phyloP scores from a whole-genome alignment of 805 yeast genomes.

The Starmera quercuum region DNA sequence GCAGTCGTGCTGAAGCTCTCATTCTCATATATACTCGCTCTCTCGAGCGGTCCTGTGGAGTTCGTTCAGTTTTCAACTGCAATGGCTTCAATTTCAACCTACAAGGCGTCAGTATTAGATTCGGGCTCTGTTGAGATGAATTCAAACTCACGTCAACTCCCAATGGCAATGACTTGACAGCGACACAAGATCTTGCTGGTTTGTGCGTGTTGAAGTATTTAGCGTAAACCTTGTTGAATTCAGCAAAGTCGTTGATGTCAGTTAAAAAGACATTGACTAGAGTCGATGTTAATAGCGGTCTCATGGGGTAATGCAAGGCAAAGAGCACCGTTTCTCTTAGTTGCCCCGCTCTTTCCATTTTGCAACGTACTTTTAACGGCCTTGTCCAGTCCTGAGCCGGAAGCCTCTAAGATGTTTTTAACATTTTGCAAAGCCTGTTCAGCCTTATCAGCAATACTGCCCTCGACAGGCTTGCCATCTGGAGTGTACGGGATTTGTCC shows the following conservation, averaged over 20 bases:
- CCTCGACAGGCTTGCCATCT: conserved; percentile 72
- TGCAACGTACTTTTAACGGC: conserved; percentile 60
- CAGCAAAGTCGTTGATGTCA: conserved; percentile 81
- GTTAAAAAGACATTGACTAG: conserved; percentile 71
- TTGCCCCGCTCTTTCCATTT: no score
- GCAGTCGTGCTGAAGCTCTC: not conserved
- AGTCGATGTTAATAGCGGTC: conserved; percentile 6
- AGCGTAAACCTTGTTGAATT: conserved; percentile 79
- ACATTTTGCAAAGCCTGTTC: conserved; percentile 69
- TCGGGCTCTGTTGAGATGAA: not conserved
- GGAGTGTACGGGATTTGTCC: conserved; percentile 93
- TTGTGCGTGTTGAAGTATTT: conserved; percentile 68
- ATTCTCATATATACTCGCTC: no score
- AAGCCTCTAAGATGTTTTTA: conserved; percentile 67
- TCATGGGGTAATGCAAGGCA: not conserved
- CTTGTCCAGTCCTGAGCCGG: conserved; percentile 77
- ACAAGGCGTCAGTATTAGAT: conserved; percentile 6
- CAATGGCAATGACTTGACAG: conserved; percentile 86
- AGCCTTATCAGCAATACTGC: conserved; percentile 67
- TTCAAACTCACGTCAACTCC: conserved; percentile 45
- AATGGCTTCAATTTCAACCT: conserved; percentile 83
- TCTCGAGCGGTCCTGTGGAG: not conserved
- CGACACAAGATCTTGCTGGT: conserved; percentile 98
- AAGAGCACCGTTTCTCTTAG: no score
- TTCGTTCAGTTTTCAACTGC: conserved; percentile 56